Evolutionary conservation across 148 eudicot species (phyloP), one percentile per base, ranked within the genome.

Genomic region (Nyssa sinensis): DNA sequence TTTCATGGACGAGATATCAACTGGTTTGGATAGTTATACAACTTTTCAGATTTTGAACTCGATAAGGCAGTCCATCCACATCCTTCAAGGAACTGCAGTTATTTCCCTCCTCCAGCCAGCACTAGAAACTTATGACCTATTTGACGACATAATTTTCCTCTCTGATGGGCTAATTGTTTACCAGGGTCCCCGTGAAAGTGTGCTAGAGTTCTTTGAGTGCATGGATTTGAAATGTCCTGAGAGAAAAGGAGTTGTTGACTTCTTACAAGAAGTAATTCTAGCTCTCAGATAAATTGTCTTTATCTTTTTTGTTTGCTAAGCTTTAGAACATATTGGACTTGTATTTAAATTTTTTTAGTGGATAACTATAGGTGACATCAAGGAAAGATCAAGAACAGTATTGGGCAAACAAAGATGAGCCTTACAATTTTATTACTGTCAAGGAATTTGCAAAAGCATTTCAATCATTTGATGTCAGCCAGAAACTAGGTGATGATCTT

Each of bases 1-100:
- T 51, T 91, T 91, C 28, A 94, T 94, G 98, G 98, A 94, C 74
- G 94, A 94, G 81, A 91, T 91, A 83, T 91, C 98, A 14, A 89
- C 94, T 62, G 97, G 98, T 66, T 78, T 94, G 75, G 98, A 94
- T 79, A 94, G 93, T 76, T 91, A 97, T 60, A 91, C 98, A n/a
- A 91, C 98, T 41, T 93, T 59, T 73, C 94, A 91, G 74, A 93
- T 93, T 63, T 86, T 93, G 25, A 93, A 93, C 66, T 91, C 94
- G 53, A 86, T 93, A 39, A 81, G 83, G 83, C 93, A 89, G 75
- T 86, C 96, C 57, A 93, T 86, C 66, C 93, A 93, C 77, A 88
- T 93, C 62, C 86, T 90, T 64, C 85, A 89, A 83, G 96, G 94
- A 77, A 93, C 98, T 47, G 86, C 89, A 73, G 33, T 93, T 3